Conservation (phyloP, 1,284 basidiomycete species). For the Sanghuangporus baumii region DNA sequence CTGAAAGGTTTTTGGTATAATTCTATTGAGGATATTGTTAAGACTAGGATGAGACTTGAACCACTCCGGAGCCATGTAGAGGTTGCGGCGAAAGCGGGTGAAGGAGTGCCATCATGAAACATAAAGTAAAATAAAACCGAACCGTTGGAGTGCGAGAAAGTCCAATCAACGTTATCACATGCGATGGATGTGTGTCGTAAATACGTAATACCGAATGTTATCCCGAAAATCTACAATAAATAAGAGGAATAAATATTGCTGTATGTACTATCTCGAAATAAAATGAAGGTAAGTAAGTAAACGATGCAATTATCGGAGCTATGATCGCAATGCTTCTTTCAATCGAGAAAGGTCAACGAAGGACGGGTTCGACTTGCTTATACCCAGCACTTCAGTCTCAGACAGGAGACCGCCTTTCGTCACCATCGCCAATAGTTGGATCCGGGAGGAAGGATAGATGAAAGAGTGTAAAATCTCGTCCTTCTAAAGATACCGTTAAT, state of each 20-base stretch:
- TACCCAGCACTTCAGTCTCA: neutral
- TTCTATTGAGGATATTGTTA: neutral
- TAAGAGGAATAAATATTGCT: neutral
- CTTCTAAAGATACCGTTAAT: slow-evolving; percentile 35
- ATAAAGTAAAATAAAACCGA: neutral
- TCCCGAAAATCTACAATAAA: neutral
- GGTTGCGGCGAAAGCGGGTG: neutral
- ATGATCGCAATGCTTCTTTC: neutral
- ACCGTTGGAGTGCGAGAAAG: neutral
- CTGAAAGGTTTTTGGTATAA: neutral
- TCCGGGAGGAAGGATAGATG: slow-evolving; percentile 26
- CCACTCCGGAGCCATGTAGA: slow-evolving; percentile 4
- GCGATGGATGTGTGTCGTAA: neutral
- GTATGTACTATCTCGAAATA: neutral
- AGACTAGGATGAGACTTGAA: neutral
- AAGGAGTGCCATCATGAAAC: neutral
- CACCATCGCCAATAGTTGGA: slow-evolving; percentile 8
- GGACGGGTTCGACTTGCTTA: neutral
- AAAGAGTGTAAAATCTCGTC: slow-evolving; percentile 50
- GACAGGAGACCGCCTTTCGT: neutral
- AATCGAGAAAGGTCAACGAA: neutral
- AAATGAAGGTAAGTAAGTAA: neutral
- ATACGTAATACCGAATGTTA: too few relatives aligned
- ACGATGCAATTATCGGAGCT: neutral
- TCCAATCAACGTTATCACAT: neutral